Conservation (phyloP, 345 rosid genomes). For the Stellera chamaejasme region DNA sequence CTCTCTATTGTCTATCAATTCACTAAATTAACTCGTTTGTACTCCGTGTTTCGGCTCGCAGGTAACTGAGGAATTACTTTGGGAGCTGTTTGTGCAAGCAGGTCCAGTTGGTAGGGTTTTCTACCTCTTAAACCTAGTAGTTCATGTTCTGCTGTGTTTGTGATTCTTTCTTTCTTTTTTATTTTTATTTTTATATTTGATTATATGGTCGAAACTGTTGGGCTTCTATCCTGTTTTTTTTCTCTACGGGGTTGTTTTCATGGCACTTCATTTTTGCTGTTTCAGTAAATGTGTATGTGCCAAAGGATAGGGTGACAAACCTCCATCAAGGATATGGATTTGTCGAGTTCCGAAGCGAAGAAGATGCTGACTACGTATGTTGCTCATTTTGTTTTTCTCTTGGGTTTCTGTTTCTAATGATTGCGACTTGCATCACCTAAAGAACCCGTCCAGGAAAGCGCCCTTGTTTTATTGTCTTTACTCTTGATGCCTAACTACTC, state of each 20-base stretch:
- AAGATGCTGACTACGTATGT: conserved; percentile 94
- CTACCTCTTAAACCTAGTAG: neutral
- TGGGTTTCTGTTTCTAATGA: neutral
- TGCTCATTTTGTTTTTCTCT: neutral
- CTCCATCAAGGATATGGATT: conserved; percentile 94
- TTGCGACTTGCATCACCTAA: conserved; percentile 1
- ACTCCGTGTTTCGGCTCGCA: conserved; percentile 11
- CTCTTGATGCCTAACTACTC: neutral
- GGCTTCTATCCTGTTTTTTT: too few species aligned
- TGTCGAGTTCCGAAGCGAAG: conserved; percentile 89
- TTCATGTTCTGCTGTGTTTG: neutral
- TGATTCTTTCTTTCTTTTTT: neutral
- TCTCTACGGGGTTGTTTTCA: too few species aligned
- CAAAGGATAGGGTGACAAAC: conserved; percentile 94
- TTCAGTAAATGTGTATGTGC: conserved; percentile 91
- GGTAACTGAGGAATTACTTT: conserved; percentile 82
- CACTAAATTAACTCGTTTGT: too few species aligned
- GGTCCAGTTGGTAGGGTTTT: conserved; percentile 83
- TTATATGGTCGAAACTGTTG: neutral
- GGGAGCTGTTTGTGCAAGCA: conserved; percentile 97
- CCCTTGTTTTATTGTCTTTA: too few species aligned
- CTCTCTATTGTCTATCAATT: neutral
- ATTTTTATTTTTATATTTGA: neutral
- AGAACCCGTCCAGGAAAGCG: neutral
- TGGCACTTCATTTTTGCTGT: neutral